Evolutionary conservation across 208 protist species (phyloP).

Genomic region (Porcisia hertigi): DNA sequence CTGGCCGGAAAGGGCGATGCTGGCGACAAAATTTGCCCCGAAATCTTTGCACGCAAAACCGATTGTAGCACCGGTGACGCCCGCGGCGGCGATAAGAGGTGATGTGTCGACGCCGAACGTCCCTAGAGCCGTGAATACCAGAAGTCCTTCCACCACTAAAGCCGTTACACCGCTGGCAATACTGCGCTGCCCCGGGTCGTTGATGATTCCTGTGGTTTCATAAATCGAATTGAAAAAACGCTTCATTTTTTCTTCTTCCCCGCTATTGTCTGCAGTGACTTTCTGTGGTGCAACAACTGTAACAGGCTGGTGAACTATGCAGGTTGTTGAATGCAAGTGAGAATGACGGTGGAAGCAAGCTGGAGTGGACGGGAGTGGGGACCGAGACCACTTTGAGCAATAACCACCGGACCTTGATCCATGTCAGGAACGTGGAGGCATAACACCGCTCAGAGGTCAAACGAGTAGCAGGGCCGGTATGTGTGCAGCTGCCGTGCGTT

Average conservation of each 20-base stretch:
- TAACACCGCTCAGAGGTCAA: no score
- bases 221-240: constrained; percentile 85
- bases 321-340: no score
- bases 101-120: constrained; percentile 78
- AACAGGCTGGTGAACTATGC: no score
- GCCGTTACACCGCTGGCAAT: constrained; percentile 69
- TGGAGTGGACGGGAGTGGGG: no score
- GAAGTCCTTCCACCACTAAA: constrained; percentile 48
- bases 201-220: constrained; percentile 58
- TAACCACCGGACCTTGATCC: no score
- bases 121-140: constrained; percentile 69
- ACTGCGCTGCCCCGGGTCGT: constrained; percentile 69
- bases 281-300: neutral
- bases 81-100: constrained; percentile 73
- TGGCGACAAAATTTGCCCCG: constrained; percentile 82
- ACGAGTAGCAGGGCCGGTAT: no score
- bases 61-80: constrained; percentile 79
- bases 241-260: constrained; percentile 42
- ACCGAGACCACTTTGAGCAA: no score
- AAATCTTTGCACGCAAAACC: constrained; percentile 87
- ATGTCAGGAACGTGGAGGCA: no score
- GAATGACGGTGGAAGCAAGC: no score
- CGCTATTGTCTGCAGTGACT: neutral
- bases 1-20: constrained; percentile 73
- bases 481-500: no score